These are phyloP conservation scores for Coemansia umbellata DNA, from an alignment of 192 early-diverging fungal species.

Conservation along the genomic window DNA sequence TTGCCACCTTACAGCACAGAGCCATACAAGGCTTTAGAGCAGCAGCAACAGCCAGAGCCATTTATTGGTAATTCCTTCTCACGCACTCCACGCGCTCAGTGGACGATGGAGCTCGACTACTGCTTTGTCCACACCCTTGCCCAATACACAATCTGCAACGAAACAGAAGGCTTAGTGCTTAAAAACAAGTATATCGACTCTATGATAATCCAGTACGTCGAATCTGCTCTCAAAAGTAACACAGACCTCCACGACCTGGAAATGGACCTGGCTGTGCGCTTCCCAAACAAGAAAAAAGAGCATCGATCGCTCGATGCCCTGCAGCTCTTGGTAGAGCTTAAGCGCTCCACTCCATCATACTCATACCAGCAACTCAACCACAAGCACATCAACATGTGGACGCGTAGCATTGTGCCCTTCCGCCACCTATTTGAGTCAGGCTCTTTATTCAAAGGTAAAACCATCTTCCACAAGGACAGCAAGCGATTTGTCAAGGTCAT, in stretches of 20 bases:
- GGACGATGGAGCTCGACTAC: conserved; percentile 21
- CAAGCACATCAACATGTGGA: conserved; percentile 49
- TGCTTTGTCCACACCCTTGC: conserved; percentile 19
- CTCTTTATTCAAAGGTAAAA: conserved; percentile 26
- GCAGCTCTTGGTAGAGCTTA: conserved; percentile 19
- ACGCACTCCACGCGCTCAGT: conserved; percentile 7
- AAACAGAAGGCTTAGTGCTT: conserved; percentile 7
- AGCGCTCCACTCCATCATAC: conserved; percentile 8
- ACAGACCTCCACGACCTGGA: background rate
- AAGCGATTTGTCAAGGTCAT: conserved; percentile 40
- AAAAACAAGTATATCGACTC: conserved; percentile 26
- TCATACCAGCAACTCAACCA: conserved; percentile 37
- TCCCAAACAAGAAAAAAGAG: conserved; percentile 26
- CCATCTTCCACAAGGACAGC: conserved; percentile 29
- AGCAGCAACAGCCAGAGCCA: no score
- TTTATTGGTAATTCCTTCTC: no score
- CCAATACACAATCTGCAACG: conserved; percentile 18
- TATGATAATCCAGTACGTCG: conserved; percentile 14
- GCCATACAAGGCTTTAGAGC: no score
- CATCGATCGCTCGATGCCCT: conserved; percentile 19
- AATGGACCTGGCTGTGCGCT: conserved; percentile 9
- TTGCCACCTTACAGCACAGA: no score
- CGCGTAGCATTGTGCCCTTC: conserved; percentile 28
- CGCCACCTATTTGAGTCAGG: conserved; percentile 12
- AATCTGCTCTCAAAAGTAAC: conserved; percentile 1